These are phyloP conservation scores for Penicillium ucsense DNA, from an alignment of 495 filamentous ascomycete species.

Conservation along the genomic window DNA sequence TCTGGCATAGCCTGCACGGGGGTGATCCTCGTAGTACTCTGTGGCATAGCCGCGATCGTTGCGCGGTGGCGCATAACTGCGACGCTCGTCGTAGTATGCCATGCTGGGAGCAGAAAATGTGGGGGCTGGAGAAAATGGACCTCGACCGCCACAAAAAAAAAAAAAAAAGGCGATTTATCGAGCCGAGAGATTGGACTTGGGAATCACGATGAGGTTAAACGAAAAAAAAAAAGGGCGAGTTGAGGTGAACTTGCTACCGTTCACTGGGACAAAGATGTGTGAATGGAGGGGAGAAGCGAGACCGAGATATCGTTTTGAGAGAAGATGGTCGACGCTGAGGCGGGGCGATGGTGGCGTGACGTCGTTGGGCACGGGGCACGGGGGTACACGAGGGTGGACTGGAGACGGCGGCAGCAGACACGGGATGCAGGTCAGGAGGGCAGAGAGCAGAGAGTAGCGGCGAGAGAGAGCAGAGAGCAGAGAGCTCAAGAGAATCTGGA, in stretches of 20 bases:
- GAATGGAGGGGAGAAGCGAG: conserved; percentile 4
- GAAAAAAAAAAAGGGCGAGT: conserved; percentile 1
- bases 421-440: background rate
- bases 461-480: conserved; percentile 3
- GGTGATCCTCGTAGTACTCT: conserved; percentile 22
- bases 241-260: conserved; percentile 8
- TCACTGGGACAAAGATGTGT: conserved; percentile 8
- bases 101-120: conserved; percentile 16
- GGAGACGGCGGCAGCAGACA: background rate
- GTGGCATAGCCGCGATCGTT: conserved; percentile 23
- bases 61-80: conserved; percentile 22
- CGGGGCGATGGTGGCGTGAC: conserved; percentile 22
- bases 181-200: background rate
- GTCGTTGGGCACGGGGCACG: conserved; percentile 8
- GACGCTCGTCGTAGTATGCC: conserved; percentile 35
- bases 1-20: conserved; percentile 8
- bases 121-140: background rate
- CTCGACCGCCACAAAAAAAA: no score
- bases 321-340: background rate
- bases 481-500: background rate
- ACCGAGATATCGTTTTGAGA: background rate
- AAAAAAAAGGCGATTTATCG: no score
- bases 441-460: conserved; percentile 1
- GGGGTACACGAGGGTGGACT: background rate
- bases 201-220: background rate